Conservation (phyloP, 164 flowering plant genomes). For the Chimonanthus praecox region DNA sequence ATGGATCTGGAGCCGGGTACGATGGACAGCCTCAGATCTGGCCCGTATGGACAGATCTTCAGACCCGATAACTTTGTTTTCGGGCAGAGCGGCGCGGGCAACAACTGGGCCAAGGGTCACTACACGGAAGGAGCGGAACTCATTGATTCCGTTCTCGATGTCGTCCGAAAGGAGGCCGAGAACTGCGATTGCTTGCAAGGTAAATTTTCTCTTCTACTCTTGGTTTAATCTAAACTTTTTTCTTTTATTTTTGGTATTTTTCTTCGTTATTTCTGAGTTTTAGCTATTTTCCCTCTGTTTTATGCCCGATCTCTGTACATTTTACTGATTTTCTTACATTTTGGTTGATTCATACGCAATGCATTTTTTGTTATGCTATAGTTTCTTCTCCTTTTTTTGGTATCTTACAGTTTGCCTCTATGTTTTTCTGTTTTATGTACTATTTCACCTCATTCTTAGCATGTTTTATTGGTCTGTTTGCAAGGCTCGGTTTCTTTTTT, state of each 20-base stretch:
- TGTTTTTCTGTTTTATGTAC: too few relatives aligned
- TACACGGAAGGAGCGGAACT: constrained; percentile 17
- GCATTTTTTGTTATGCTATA: too few relatives aligned
- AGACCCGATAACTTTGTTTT: constrained; percentile 18
- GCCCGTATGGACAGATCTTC: constrained; percentile 33
- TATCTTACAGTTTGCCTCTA: too few relatives aligned
- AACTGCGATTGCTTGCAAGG: constrained; percentile 18
- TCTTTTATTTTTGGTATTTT: not conserved
- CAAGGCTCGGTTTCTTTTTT: too few relatives aligned
- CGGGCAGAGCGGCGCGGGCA: constrained; percentile 17
- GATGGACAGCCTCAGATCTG: constrained; percentile 43
- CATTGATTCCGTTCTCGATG: constrained; percentile 14
- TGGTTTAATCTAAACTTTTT: not conserved
- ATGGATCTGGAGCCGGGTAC: constrained; percentile 56
- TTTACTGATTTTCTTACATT: too few relatives aligned
- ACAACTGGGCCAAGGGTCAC: constrained; percentile 20
- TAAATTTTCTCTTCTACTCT: not conserved
- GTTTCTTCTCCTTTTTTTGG: too few relatives aligned
- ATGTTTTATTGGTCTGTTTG: too few relatives aligned
- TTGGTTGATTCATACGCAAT: too few relatives aligned
- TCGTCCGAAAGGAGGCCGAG: constrained; percentile 16
- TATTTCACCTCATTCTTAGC: too few relatives aligned
- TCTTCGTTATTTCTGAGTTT: not conserved
- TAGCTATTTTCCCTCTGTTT: too few relatives aligned
- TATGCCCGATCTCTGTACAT: too few relatives aligned